Evolutionary conservation across 2,329 filamentous ascomycete species (phyloP).

Genomic region (Monilinia laxa): DNA sequence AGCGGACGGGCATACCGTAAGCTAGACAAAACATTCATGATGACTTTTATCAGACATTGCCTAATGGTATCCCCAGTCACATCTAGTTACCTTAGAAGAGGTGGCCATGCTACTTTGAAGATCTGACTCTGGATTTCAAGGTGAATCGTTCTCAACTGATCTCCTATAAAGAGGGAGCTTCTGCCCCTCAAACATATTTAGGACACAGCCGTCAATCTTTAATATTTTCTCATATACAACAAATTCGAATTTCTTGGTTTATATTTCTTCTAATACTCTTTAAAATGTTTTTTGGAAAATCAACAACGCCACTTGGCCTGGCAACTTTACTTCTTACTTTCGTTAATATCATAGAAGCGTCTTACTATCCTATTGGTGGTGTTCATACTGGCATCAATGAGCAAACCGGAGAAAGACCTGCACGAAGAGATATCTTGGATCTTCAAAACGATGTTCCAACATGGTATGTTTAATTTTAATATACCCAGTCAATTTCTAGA

Average conservation of each 20-base stretch:
- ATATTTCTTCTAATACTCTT: neutral
- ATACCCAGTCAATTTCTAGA: neutral
- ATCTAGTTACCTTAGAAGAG: neutral
- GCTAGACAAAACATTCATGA: neutral
- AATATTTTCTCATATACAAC: neutral
- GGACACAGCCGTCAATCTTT: neutral
- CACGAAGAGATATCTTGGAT: conserved; percentile 25
- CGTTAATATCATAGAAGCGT: conserved; percentile 1
- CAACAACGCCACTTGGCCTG: neutral
- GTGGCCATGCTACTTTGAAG: neutral
- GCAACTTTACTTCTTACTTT: neutral
- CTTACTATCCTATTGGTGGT: conserved; percentile 22
- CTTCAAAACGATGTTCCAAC: conserved; percentile 24
- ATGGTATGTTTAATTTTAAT: conserved; percentile 16
- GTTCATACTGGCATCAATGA: conserved; percentile 25
- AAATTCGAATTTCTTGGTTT: neutral
- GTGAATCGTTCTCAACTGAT: neutral
- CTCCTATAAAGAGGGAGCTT: neutral
- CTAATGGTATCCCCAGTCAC: neutral
- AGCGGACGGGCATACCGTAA: too few relatives aligned
- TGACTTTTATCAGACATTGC: neutral
- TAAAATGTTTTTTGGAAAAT: neutral
- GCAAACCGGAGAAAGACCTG: conserved; percentile 20
- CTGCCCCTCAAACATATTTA: neutral
- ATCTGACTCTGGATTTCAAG: neutral